Conservation (phyloP, 306 rosid species). For the Senna siamea region DNA sequence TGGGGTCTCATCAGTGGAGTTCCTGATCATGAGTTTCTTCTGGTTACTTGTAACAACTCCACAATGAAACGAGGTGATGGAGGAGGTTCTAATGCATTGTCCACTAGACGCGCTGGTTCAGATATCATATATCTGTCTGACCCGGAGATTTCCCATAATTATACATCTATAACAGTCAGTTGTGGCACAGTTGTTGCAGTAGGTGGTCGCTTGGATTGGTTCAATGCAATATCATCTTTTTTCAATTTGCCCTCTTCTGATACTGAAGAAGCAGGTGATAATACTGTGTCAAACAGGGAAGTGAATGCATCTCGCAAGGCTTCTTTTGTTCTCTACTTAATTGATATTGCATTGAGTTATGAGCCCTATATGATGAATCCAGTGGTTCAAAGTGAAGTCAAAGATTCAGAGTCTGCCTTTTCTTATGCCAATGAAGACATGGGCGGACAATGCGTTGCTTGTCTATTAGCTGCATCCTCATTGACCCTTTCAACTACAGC, state of each 20-base stretch:
- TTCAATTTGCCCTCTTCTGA: slow-evolving; percentile 56
- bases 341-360: slow-evolving; percentile 89
- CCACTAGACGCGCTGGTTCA: slow-evolving; percentile 81
- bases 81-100: slow-evolving; percentile 87
- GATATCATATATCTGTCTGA: slow-evolving; percentile 78
- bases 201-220: slow-evolving; percentile 97
- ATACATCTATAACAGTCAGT: slow-evolving; percentile 73
- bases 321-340: slow-evolving; percentile 74
- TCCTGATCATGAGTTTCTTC: slow-evolving; percentile 79
- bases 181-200: slow-evolving; percentile 80
- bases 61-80: slow-evolving; percentile 90
- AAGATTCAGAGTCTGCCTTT: slow-evolving; percentile 50
- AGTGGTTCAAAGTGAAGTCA: slow-evolving; percentile 47
- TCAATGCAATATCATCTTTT: slow-evolving; percentile 66
- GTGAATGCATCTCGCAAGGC: slow-evolving; percentile 43
- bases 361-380: slow-evolving; percentile 72
- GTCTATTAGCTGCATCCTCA: slow-evolving; percentile 90
- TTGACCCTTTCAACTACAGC: slow-evolving; percentile 72
- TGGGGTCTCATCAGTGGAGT: slow-evolving; percentile 65
- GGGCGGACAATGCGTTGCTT: slow-evolving; percentile 62
- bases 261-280: slow-evolving; percentile 48
- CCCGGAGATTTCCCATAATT: slow-evolving; percentile 57
- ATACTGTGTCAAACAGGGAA: slow-evolving; percentile 44
- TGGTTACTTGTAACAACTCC: slow-evolving; percentile 75
- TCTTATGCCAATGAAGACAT: slow-evolving; percentile 56